Base-by-base conservation (phyloP, 2,329 filamentous ascomycete species). In the Fusarium sterilihyphosum region DNA sequence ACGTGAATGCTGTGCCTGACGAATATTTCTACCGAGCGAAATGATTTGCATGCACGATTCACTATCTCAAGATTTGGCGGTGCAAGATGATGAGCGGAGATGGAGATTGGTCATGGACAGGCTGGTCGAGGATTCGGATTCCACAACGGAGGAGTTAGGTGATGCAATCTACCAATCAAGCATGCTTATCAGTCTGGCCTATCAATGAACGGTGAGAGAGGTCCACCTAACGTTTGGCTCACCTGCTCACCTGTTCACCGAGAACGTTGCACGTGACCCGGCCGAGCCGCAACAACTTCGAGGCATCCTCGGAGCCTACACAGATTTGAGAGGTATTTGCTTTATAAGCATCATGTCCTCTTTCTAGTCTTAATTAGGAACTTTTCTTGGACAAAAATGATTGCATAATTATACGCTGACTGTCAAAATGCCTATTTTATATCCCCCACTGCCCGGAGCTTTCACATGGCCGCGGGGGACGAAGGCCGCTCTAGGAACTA, bases 61-160 rank as follows among this genome's bases (percentile, higher is more conserved):
- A 63, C 44, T 61, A 50, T 52, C 50, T 37, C 29, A 26, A 60
- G 59, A 63, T 67, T 61, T 63, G 64, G 69, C 47, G 72, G 61
- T 71, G 65, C 59, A 65, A 62, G 57, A 61, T 65, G 72, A 69
- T 67, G 67, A 61, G 57, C 59, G 64, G 76, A 70, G 70, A 71
- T 65, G 66, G 71, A 77, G 76, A 78, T 78, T 79, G 76, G 72
- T 78, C 74, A 79, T 80, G 60, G 73, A 69, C 52, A 52, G 60
- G 61, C 60, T 62, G 71, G 73, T 72, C 63, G 46, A 67, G 53
- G 54, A 53, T 70, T 70, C 67, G 38, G 54, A 70, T 65, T 70
- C 67, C 52, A 70, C 65, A 70, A 40, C 52, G 62, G 70, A 73
- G 62, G 71, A 68, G 65, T 61, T 62, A 24, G 46, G 59, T 40